A percentile compares a stretch with the other conserved stretches of the same genome.
Conservation (phyloP, 192 early-diverging fungal genomes). For the Linnemannia exigua region DNA sequence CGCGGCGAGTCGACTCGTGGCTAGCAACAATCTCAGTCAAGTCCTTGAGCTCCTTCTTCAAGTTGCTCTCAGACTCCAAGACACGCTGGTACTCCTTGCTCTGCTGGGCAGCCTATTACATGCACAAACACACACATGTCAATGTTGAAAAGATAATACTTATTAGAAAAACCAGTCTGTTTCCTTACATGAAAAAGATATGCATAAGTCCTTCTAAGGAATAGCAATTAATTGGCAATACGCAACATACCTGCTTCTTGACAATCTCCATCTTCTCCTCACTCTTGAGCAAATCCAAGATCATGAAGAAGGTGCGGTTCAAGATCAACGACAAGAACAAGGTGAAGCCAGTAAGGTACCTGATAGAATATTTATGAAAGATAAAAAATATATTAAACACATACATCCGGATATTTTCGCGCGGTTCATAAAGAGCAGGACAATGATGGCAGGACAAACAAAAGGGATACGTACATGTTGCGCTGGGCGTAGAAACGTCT, state of each 20-base stretch:
- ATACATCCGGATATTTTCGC: background rate
- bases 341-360: slow-evolving; percentile 72
- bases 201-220: background rate
- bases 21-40: slow-evolving; percentile 32
- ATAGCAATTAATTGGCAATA: background rate
- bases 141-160: background rate
- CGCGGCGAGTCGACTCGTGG: slow-evolving; percentile 33
- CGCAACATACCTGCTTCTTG: slow-evolving; percentile 52
- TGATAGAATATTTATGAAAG: slow-evolving; percentile 10
- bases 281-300: slow-evolving; percentile 62
- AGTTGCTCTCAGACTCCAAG: slow-evolving; percentile 42
- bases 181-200: background rate
- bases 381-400: background rate
- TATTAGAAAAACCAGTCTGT: background rate
- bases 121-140: background rate
- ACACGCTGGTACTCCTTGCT: slow-evolving; percentile 54
- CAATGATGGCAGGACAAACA: background rate
- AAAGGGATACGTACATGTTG: slow-evolving; percentile 61
- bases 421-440: background rate
- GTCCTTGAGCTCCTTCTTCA: slow-evolving; percentile 56
- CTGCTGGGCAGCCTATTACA: slow-evolving; percentile 50
- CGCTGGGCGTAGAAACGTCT: slow-evolving; percentile 71
- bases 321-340: slow-evolving; percentile 69
- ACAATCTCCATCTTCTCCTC: slow-evolving; percentile 65
- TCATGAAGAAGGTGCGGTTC: slow-evolving; percentile 67